Percentiles rank a stretch among this genome's conserved stretches.
These are phyloP conservation scores for Mycosphaerelloides madeirae DNA, from an alignment of 2,329 filamentous ascomycete genomes.

Conservation along the genomic window DNA sequence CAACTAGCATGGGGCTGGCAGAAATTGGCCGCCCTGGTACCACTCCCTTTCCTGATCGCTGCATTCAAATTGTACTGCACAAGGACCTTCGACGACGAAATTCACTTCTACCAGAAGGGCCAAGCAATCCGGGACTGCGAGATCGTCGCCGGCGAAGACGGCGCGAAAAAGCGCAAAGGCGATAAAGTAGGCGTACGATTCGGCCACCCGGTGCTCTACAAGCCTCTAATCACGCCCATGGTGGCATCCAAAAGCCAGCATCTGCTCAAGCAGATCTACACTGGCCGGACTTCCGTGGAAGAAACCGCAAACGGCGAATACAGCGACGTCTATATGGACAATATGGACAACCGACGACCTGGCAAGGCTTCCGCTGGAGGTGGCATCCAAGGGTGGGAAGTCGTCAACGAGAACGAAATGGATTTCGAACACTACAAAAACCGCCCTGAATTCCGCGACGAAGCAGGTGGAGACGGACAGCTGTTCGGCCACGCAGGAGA, in stretches of 20 bases:
- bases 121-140: constrained; percentile 46
- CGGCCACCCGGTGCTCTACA: constrained; percentile 86
- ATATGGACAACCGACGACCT: constrained; percentile 62
- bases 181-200: constrained; percentile 74
- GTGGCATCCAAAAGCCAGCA: constrained; percentile 87
- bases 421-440: constrained; percentile 93
- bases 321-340: constrained; percentile 77
- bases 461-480: constrained; percentile 69
- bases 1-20: constrained; percentile 37
- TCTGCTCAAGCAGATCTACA: constrained; percentile 78
- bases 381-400: constrained; percentile 59
- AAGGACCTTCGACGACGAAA: constrained; percentile 68
- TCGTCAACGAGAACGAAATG: constrained; percentile 78
- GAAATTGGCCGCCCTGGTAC: constrained; percentile 62
- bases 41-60: constrained; percentile 72
- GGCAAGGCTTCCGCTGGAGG: constrained; percentile 49
- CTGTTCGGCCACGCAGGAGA: constrained; percentile 55
- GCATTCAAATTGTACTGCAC: constrained; percentile 84
- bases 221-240: constrained; percentile 88
- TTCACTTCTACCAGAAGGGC: constrained; percentile 72
- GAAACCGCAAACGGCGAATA: constrained; percentile 64
- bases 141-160: constrained; percentile 31
- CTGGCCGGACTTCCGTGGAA: constrained; percentile 63
- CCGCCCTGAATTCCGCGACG: constrained; percentile 77
- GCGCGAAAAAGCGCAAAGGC: constrained; percentile 42